Evolutionary conservation across 805 yeast genomes (phyloP), one percentile per base, ranked within the genome.

Genomic region (Zygoascus ofunaensis): DNA sequence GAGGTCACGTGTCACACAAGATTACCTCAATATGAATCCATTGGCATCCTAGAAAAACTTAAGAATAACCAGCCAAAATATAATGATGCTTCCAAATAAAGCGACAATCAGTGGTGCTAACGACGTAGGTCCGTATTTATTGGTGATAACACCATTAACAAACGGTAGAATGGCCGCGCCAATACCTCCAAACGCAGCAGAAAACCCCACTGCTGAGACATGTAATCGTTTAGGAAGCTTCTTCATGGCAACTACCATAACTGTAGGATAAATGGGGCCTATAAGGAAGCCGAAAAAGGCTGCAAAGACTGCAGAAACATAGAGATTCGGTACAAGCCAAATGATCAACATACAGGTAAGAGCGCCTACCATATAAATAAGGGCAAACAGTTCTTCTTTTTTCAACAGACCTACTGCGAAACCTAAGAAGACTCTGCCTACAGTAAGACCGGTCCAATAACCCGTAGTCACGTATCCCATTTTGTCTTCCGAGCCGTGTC

Each of bases 81-180:
- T 44, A 2, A 47, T 18, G 55, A 57, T 53, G 8, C 43, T 43
- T 17, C 40, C 43, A 18, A 57, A 49, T 39, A 57, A 26, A 3
- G 48, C 37, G 22, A 57, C 43, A 5, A 47, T 54, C 19, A 55
- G 43, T 2, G 61, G 61, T 14, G 53, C 58, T 22, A 57, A 44
- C 3, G 54, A 53, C 30, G 37, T 46, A 3, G 58, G 51, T 10
- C 60, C 61, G n/a, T 41, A 28, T 14, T 35, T 23, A 46, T 64
- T 64, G 28, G 71, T 56, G 4, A 70, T 49, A 22, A 58, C 57
- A 5, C 94, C 94, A 28, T 80, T 69, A 2, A 76, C 43, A 49
- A 77, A 81, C 1, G 94, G 92, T 4, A 84, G 49, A 0, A 76
- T 70, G 0, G 94, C 90, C 14, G 81, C 83, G 1, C 95, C 95